Evolutionary conservation across 495 filamentous ascomycete species (phyloP), one percentile per base, ranked within the genome.

Genomic region (Opeltia flavorubescens): DNA sequence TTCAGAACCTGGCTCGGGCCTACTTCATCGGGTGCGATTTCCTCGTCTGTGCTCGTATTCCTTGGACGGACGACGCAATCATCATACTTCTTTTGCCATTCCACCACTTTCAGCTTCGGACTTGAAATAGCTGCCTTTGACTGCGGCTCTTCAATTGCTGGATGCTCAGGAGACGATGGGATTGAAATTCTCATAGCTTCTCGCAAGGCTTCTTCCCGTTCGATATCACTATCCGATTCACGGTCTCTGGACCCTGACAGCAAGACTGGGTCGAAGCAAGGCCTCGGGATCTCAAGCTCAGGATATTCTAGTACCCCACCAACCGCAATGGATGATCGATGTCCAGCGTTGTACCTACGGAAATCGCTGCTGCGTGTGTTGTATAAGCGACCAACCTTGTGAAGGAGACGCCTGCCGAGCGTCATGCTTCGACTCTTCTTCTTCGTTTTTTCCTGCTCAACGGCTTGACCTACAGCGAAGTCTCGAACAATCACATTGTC

Each of bases 231-330:
- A 3, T 24, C 4, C 21, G 25, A 12, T 25, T 41, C 18, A 1
- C 25, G 18, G 21, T 21, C 21, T 25, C 18, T 41, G 1, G 17
- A 8, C 0, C 9, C 21, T 21, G 38, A 41, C 38, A 41, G 11
- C 20, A 25, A 25, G 5, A 25, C 38, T 20, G 38, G 38, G 6
- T 41, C 38, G 21, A 41, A 41, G 17, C 15, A 23, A 13, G 15
- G 21, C 21, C 15, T 17, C 6, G 29, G 42, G 4, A 56, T 50
- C 48, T 57, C 54, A 2, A 55, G 44, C 48, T 57, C 54, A 2
- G 54, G 54, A 41, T 52, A 51, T 27, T 51, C 53, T 11, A 57
- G 26, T 20, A 18, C 15, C 24, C 55, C 55, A 6, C 55, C 54
- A 12, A 45, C 39, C 11, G 43, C 31, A 36, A 56, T 48, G 5